Conservation (phyloP, 2,329 filamentous ascomycete genomes). For the Allantophomopsis lycopodina region DNA sequence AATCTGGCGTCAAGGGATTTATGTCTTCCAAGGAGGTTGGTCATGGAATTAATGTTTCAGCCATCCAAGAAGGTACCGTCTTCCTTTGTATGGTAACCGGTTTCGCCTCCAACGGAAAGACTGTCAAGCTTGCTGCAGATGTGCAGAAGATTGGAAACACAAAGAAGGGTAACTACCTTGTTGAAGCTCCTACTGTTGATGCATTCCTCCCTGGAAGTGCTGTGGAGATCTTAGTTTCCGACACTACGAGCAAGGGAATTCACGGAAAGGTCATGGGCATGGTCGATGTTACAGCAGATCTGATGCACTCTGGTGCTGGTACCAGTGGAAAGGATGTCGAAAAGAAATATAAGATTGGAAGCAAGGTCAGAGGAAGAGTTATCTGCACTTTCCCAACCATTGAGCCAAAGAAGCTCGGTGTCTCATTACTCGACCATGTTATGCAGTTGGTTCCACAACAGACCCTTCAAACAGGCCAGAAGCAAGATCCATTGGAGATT, state of each 20-base stretch:
- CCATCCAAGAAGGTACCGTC: conserved; percentile 70
- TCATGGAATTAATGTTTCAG: conserved; percentile 44
- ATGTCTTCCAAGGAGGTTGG: conserved; percentile 75
- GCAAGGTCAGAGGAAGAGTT: conserved; percentile 73
- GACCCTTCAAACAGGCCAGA: conserved; percentile 28
- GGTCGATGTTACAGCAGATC: conserved; percentile 79
- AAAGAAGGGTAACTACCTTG: conserved; percentile 50
- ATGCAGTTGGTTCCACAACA: conserved; percentile 38
- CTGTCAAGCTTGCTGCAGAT: conserved; percentile 74
- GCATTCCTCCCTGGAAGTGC: conserved; percentile 85
- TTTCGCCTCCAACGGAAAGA: conserved; percentile 63
- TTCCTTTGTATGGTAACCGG: conserved; percentile 72
- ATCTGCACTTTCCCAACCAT: conserved; percentile 76
- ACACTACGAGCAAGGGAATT: conserved; percentile 62
- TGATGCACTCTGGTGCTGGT: conserved; percentile 74
- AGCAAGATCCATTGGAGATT: conserved; percentile 36
- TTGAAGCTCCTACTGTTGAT: conserved; percentile 74
- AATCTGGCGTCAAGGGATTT: conserved; percentile 62
- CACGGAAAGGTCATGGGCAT: conserved; percentile 85
- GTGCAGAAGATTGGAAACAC: conserved; percentile 52
- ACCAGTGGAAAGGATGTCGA: conserved; percentile 56
- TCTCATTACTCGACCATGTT: conserved; percentile 81
- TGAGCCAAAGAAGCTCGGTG: conserved; percentile 70
- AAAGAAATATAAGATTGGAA: conserved; percentile 68
- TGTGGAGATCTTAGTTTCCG: conserved; percentile 71